phyloP scores from a whole-genome alignment of 2,329 filamentous ascomycete species.

The Cadophora luteo-olivacea region DNA sequence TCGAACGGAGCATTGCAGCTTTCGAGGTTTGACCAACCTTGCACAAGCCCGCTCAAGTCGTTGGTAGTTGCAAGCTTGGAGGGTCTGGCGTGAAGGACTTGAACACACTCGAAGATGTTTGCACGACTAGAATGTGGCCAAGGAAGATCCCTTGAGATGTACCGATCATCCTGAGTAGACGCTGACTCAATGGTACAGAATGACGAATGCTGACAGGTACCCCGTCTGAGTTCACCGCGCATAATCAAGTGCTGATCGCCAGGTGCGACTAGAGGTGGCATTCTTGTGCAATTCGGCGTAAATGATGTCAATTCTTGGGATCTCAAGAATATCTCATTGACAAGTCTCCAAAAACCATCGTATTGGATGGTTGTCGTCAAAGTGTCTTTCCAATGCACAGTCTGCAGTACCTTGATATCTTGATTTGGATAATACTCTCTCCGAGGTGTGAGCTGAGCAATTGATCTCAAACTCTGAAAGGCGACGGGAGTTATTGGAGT shows the following conservation, averaged over 20 bases:
- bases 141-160: constrained; percentile 30
- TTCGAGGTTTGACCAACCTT: constrained; percentile 46
- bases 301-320: constrained; percentile 28
- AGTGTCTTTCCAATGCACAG: constrained; percentile 48
- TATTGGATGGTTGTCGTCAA: constrained; percentile 51
- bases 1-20: constrained; percentile 46
- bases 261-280: constrained; percentile 7
- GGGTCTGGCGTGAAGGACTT: constrained; percentile 37
- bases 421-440: constrained; percentile 54
- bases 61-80: constrained; percentile 33
- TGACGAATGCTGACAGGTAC: constrained; percentile 6
- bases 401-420: constrained; percentile 51
- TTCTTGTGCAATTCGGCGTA: constrained; percentile 2
- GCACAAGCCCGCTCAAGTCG: constrained; percentile 41
- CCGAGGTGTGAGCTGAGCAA: constrained; percentile 41
- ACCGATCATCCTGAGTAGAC: constrained; percentile 2
- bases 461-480: constrained; percentile 16
- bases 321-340: constrained; percentile 30
- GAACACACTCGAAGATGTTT: constrained; percentile 39
- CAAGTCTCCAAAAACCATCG: constrained; percentile 38
- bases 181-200: no score
- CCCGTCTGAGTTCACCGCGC: constrained; percentile 28
- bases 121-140: constrained; percentile 11
- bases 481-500: constrained; percentile 23
- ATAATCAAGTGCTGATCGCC: constrained; percentile 25